A percentile compares a stretch with the other conserved stretches of the same genome.
These are phyloP conservation scores for Babjeviella inositovora DNA, from an alignment of 805 yeast species.

Conservation along the genomic window DNA sequence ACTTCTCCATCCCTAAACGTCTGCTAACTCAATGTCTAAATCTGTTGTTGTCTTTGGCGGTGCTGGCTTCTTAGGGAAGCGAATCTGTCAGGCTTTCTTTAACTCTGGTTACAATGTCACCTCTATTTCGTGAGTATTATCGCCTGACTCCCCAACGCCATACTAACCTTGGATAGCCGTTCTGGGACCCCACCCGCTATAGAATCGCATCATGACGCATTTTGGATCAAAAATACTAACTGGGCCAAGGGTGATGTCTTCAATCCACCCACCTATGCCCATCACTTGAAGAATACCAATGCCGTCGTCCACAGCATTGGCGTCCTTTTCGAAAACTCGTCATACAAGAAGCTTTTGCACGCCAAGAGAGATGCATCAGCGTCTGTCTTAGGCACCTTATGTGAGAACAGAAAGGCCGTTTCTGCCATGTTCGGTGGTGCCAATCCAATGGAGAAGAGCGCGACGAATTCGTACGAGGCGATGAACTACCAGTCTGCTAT, in stretches of 20 bases:
- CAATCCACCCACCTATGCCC: constrained; percentile 38
- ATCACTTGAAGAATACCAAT: constrained; percentile 26
- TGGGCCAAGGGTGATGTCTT: constrained; percentile 63
- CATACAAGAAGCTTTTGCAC: constrained; percentile 43
- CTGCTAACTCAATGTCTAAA: constrained; percentile 7
- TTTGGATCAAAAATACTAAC: constrained; percentile 40
- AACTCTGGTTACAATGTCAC: constrained; percentile 48
- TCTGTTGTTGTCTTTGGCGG: constrained; percentile 70
- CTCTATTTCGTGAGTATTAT: constrained; percentile 32
- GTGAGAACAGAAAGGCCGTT: constrained; percentile 11
- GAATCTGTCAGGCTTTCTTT: constrained; percentile 57
- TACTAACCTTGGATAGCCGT: constrained; percentile 10
- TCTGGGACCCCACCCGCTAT: constrained; percentile 36
- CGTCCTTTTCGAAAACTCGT: constrained; percentile 47
- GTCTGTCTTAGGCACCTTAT: no score
- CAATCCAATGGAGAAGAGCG: constrained; percentile 43
- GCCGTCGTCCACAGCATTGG: constrained; percentile 82
- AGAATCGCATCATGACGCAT: constrained; percentile 9
- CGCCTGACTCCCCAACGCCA: constrained; percentile 2
- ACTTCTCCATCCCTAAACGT: no score
- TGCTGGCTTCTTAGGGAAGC: constrained; percentile 62
- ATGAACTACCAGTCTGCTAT: constrained; percentile 60
- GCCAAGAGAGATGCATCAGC: constrained; percentile 12
- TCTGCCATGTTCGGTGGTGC: constrained; percentile 26
- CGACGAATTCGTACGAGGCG: constrained; percentile 35